These are phyloP conservation scores for Pestalotiopsis sp. DNA, from an alignment of 2,329 filamentous ascomycete species.

Conservation along the genomic window DNA sequence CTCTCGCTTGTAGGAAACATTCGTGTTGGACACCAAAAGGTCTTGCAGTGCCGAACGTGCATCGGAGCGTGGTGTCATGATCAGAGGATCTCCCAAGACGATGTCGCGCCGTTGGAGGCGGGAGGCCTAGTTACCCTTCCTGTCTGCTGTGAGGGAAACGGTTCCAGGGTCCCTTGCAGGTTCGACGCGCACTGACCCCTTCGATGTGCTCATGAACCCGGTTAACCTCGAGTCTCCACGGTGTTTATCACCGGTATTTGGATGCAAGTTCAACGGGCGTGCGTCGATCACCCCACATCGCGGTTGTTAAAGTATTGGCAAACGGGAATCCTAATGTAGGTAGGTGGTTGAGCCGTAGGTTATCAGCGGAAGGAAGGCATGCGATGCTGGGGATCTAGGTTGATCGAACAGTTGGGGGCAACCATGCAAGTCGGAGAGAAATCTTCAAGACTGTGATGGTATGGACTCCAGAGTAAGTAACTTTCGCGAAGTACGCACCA, in stretches of 20 bases:
- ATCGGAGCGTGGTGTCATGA: neutral
- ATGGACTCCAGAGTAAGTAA: too few species aligned
- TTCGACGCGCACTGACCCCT: neutral
- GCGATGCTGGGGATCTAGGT: too few species aligned
- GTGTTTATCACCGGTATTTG: neutral
- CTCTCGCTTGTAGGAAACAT: neutral
- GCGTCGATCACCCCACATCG: neutral
- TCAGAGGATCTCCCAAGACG: neutral
- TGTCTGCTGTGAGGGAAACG: neutral
- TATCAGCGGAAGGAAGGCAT: neutral
- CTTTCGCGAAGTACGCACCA: too few species aligned
- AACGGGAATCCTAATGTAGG: too few species aligned
- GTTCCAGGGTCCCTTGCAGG: neutral
- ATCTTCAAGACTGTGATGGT: too few species aligned
- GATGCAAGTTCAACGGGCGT: neutral
- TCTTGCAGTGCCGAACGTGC: neutral
- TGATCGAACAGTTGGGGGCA: too few species aligned
- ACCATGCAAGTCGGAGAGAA: too few species aligned
- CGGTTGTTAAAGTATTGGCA: neutral
- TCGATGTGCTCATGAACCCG: neutral
- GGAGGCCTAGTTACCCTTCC: neutral
- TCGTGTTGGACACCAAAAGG: neutral
- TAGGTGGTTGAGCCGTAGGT: neutral
- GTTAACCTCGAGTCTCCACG: neutral
- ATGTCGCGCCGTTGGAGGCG: neutral